Conservation (phyloP, 202 grass and related monocot species). For the Alloteropsis angusta region DNA sequence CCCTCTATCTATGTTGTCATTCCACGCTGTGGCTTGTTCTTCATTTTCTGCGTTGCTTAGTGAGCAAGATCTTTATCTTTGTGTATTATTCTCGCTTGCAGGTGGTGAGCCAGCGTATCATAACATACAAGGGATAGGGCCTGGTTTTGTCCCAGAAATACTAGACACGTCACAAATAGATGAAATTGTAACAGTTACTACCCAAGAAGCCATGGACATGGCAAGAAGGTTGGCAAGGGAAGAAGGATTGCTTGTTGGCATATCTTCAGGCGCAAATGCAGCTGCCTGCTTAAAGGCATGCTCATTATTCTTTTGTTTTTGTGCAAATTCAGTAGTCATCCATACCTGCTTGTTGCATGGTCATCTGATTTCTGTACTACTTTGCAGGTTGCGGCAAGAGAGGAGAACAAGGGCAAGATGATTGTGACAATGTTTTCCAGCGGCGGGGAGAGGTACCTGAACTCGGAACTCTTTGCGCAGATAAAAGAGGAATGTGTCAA, state of each 20-base stretch:
- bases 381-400: conserved; percentile 55
- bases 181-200: conserved; percentile 40
- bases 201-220: conserved; percentile 44
- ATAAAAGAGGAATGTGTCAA: conserved; percentile 55
- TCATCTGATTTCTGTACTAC: neutral
- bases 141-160: conserved; percentile 43
- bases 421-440: conserved; percentile 71
- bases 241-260: conserved; percentile 65
- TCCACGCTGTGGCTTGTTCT: neutral
- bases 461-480: conserved; percentile 45
- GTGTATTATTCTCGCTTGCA: neutral
- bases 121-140: conserved; percentile 51
- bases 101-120: conserved; percentile 33
- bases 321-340: neutral
- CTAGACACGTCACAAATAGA: conserved; percentile 43
- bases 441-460: conserved; percentile 62
- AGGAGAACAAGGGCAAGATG: conserved; percentile 68
- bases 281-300: conserved; percentile 48
- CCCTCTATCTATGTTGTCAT: neutral
- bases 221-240: conserved; percentile 55
- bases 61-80: neutral
- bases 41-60: neutral
- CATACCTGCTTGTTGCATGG: neutral
- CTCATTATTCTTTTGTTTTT: neutral
- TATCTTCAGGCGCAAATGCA: conserved; percentile 60